A percentile compares a stretch with the other conserved stretches of the same genome.
These are phyloP conservation scores for Claviceps monticola DNA, from an alignment of 2,329 filamentous ascomycete genomes.

Conservation along the genomic window DNA sequence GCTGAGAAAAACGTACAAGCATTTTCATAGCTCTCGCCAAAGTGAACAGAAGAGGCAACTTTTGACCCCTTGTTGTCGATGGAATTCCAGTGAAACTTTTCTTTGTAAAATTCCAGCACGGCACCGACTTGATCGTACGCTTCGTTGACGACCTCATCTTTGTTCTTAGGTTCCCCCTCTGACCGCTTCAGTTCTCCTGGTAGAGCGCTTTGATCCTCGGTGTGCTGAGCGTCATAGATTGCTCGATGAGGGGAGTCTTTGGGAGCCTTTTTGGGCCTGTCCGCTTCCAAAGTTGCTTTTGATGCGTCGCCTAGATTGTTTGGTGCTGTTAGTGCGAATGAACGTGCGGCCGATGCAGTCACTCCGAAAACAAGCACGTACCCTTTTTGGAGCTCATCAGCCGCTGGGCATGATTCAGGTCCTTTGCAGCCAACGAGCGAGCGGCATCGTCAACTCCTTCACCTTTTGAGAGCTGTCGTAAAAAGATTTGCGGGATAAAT, in stretches of 20 bases:
- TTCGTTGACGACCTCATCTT: slow-evolving; percentile 32
- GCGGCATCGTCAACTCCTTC: slow-evolving; percentile 25
- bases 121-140: slow-evolving; percentile 35
- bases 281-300: neutral
- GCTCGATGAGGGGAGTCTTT: slow-evolving; percentile 24
- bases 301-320: neutral
- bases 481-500: slow-evolving; percentile 26
- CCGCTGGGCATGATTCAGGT: slow-evolving; percentile 24
- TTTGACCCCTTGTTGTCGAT: slow-evolving; percentile 36
- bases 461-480: slow-evolving; percentile 24
- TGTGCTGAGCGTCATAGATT: slow-evolving; percentile 30
- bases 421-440: slow-evolving; percentile 21
- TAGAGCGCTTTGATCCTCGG: slow-evolving; percentile 20
- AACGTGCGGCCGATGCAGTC: neutral
- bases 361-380: neutral
- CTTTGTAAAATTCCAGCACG: slow-evolving; percentile 35
- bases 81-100: slow-evolving; percentile 35
- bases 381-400: slow-evolving; percentile 15
- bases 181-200: slow-evolving; percentile 29
- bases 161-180: slow-evolving; percentile 26
- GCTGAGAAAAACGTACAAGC: slow-evolving; percentile 22
- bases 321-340: neutral
- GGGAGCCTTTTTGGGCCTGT: slow-evolving; percentile 5
- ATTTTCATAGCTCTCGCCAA: slow-evolving; percentile 34
- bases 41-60: slow-evolving; percentile 40